Evolutionary conservation across 1,284 basidiomycete species (phyloP).

Genomic region (Singerocomus rubriflavus): DNA sequence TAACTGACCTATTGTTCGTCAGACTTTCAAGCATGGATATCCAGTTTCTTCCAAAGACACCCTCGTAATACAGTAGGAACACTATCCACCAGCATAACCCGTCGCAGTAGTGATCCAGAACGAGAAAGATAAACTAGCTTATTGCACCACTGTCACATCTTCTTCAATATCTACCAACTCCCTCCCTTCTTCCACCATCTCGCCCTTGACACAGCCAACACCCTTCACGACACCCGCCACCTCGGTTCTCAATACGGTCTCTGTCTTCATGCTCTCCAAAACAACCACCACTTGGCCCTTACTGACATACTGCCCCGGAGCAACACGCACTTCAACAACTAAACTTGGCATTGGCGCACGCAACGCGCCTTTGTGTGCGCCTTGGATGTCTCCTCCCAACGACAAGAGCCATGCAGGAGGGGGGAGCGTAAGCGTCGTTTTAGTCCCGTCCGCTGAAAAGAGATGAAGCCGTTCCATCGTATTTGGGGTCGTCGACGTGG

Average conservation of each 20-base stretch:
- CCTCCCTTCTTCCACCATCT: conserved; percentile 86
- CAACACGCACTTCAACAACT: conserved; percentile 82
- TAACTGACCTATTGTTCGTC: no score
- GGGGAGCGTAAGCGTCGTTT: conserved; percentile 58
- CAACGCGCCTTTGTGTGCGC: conserved; percentile 51
- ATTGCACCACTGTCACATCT: conserved; percentile 13
- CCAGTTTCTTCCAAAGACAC: no score
- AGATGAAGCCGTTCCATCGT: conserved; percentile 70
- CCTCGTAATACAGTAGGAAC: no score
- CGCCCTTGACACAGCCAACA: conserved; percentile 75
- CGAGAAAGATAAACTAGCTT: not conserved
- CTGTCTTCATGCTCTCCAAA: conserved; percentile 96
- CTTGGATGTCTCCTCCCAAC: conserved; percentile 53
- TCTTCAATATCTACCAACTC: conserved; percentile 70
- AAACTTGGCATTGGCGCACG: conserved; percentile 88
- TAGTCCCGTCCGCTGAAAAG: conserved; percentile 52
- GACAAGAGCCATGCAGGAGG: conserved; percentile 66
- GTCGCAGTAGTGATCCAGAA: not conserved
- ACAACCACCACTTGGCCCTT: conserved; percentile 80
- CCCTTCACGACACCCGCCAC: conserved; percentile 64
- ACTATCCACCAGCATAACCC: not conserved
- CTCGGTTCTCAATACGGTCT: conserved; percentile 78
- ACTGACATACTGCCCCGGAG: conserved; percentile 73
- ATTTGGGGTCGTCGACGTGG: conserved; percentile 48
- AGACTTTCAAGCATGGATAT: not conserved